Evolutionary conservation across 73 alveolate genomes (phyloP), one percentile per base, ranked within the genome.

Genomic region (Paramecium caudatum): DNA sequence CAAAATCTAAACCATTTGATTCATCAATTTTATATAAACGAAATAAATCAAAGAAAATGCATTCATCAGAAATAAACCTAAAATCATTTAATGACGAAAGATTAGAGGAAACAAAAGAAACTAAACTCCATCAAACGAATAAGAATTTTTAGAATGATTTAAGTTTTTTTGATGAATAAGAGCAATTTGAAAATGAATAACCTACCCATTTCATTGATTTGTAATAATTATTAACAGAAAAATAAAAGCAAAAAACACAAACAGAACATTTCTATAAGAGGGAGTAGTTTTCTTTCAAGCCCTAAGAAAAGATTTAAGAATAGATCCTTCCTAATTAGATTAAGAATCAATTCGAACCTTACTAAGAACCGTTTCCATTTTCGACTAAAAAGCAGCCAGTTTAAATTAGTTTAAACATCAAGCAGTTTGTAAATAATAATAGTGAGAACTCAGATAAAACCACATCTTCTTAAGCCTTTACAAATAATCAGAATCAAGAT

Each of bases 41-140:
- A 4, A 23, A 55, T 55, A 55, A 55, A 55, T 55, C 80, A 55
- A 55, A 55, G 30, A 10, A 55, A 55, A 55, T n/a, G n/a, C n/a
- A 55, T 4, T 10, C 30, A 19, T 55, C 80, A 19, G 23, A 55
- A 55, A 55, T 27, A 12, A 19, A 8, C 1, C 9, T 21, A 0
- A 21, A 55, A 27, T 55, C 80, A 9, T 9, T 19, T 1, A 23
- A 55, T 55, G 30, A 55, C n/a, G 3, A 2, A 10, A 55, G 80
- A n/a, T n/a, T n/a, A n/a, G n/a, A n/a, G n/a, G n/a, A n/a, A n/a
- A n/a, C n/a, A n/a, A n/a, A n/a, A n/a, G n/a, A n/a, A n/a, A n/a
- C n/a, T n/a, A n/a, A n/a, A n/a, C n/a, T n/a, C 80, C 23, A 21
- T 55, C 17, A 0, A 5, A 27, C 80, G 23, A 1, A 55, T 55